Base-by-base conservation (phyloP, 2,329 filamentous ascomycete species). In the Botryotinia calthae region DNA sequence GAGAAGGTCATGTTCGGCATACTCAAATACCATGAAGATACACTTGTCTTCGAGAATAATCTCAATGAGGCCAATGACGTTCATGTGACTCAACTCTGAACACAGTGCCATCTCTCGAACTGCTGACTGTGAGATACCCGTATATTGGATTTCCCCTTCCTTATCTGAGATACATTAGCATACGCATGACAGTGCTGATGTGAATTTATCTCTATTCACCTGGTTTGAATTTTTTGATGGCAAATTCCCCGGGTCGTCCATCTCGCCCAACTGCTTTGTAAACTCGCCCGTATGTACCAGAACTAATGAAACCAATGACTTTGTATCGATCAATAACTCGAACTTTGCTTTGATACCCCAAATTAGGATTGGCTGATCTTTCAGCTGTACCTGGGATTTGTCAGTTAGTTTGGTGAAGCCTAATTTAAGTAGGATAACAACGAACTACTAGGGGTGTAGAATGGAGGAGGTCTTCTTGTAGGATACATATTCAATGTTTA, bases 11-110 rank as follows among this genome's bases (percentile, higher is more conserved):
- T 99, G 96, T 83, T 99, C 96, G 77, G 96, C 96, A 82, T 97
- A 99, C 82, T 98, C 96, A 78, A 99, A 98, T 2, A 99, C 95
- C 92, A 99, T 99, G 83, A 95, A 99, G 81, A 99, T 98, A 84
- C 95, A 98, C 84, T 98, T 98, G 82, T 97, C 95, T 83, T 99
- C 95, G 4, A 99, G 87, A 79, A 99, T 97, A 79, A 97, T 98
- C 83, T 99, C 96, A 75, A 95, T 90, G 1, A 98, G 89, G 73
- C 92, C 90, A 77, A 99, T 95, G 48, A 99, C 91, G 81, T 98
- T 98, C 72, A 89, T 86, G 82, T 99, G 94, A 73, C 88, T 90
- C 40, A 99, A 87, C 81, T 99, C 96, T 54, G 93, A 96, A 83
- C 96, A 99, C 0, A 99, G 86, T 25, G 95, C 94, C 94, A 99